Conservation (phyloP, 306 rosid genomes). For the Abrus pulchellus region DNA sequence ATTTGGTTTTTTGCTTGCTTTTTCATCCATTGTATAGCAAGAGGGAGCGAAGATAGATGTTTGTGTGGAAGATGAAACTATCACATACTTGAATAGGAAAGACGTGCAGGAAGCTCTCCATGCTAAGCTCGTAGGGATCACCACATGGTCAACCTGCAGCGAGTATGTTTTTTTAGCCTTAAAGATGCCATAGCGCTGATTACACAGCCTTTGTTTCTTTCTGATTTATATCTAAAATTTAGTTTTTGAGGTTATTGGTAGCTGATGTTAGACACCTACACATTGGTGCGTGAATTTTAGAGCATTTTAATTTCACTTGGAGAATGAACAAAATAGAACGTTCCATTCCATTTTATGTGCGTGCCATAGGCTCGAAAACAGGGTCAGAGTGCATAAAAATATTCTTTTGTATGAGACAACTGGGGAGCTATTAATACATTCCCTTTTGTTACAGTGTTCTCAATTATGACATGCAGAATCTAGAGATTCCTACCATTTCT, state of each 20-base stretch:
- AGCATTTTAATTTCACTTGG: too few relatives aligned
- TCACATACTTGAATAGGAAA: constrained; percentile 66
- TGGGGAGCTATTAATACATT: neutral
- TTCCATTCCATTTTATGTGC: too few relatives aligned
- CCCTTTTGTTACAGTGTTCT: constrained; percentile 39
- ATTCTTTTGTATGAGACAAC: too few relatives aligned
- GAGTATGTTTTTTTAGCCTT: constrained; percentile 49
- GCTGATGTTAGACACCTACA: too few relatives aligned
- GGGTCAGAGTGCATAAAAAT: too few relatives aligned
- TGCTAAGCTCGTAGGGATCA: constrained; percentile 48
- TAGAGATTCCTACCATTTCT: constrained; percentile 54
- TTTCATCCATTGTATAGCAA: constrained; percentile 47
- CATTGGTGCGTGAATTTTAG: too few relatives aligned
- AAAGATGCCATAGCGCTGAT: neutral
- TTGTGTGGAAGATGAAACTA: constrained; percentile 71
- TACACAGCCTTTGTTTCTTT: neutral
- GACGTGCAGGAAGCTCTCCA: constrained; percentile 62
- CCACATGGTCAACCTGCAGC: constrained; percentile 67
- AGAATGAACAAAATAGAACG: too few relatives aligned
- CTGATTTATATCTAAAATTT: too few relatives aligned
- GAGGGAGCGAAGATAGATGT: constrained; percentile 66
- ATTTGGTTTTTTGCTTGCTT: neutral
- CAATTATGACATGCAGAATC: constrained; percentile 50
- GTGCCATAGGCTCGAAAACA: too few relatives aligned
- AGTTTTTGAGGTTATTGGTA: too few relatives aligned